phyloP scores from a whole-genome alignment of 2,329 filamentous ascomycete species.

The Penicillium sp. region DNA sequence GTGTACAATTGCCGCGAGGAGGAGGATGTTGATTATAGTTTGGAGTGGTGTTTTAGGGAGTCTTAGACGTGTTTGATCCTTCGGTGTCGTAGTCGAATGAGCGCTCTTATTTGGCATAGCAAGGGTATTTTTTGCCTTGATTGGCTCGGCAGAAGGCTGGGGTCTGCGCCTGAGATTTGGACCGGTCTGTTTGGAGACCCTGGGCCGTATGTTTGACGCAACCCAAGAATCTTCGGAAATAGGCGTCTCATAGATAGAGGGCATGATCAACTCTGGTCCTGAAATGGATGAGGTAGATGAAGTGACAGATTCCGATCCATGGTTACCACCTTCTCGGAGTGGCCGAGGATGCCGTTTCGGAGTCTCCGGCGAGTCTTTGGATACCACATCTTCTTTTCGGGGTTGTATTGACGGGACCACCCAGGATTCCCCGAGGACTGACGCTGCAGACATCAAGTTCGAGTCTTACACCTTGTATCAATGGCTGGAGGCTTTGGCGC shows the following conservation, averaged over 20 bases:
- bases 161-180: constrained; percentile 30
- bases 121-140: neutral
- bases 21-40: constrained; percentile 30
- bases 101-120: neutral
- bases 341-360: constrained; percentile 19
- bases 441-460: constrained; percentile 20
- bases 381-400: constrained; percentile 19
- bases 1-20: constrained; percentile 38
- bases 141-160: constrained; percentile 18
- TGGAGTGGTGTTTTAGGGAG: constrained; percentile 22
- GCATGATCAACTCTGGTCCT: constrained; percentile 47
- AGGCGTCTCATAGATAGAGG: constrained; percentile 43
- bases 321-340: constrained; percentile 14
- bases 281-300: constrained; percentile 35
- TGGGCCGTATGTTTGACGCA: constrained; percentile 30
- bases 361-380: constrained; percentile 9
- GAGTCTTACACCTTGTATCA: neutral
- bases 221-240: constrained; percentile 41
- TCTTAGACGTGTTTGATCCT: neutral
- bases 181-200: constrained; percentile 5
- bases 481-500: neutral
- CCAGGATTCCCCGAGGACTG: constrained; percentile 44
- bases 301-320: constrained; percentile 30
- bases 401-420: constrained; percentile 36
- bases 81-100: constrained; percentile 1